Conservation (phyloP, 306 rosid species). For the Prunus fruticosa region DNA sequence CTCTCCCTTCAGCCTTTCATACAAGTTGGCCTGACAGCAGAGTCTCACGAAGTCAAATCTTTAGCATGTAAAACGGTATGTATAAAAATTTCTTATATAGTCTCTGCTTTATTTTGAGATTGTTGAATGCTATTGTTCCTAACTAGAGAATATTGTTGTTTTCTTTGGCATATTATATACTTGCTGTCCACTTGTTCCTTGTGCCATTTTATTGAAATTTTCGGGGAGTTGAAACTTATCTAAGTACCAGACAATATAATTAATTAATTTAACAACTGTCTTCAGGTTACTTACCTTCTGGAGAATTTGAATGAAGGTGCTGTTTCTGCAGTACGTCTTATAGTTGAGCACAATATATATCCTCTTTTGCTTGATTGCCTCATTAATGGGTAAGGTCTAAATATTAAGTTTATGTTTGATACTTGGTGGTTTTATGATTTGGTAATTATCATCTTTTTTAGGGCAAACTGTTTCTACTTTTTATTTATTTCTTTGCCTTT, state of each 20-base stretch:
- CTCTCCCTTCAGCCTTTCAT: slow-evolving; percentile 63
- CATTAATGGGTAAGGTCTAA: slow-evolving; percentile 56
- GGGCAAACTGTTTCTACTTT: background rate
- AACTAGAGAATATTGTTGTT: background rate
- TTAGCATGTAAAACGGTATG: slow-evolving; percentile 86
- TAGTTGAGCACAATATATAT: slow-evolving; percentile 55
- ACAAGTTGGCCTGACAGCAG: slow-evolving; percentile 81
- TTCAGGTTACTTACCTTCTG: slow-evolving; percentile 71
- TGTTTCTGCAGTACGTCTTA: slow-evolving; percentile 41
- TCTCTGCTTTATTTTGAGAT: background rate
- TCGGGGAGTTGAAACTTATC: background rate
- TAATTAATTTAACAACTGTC: slow-evolving; percentile 7
- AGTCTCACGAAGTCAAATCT: slow-evolving; percentile 72
- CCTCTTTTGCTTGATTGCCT: slow-evolving; percentile 86
- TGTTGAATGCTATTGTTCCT: background rate
- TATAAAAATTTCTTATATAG: background rate
- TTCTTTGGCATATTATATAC: background rate
- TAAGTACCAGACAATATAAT: slow-evolving; percentile 5
- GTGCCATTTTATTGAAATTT: background rate
- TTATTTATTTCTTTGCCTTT: background rate
- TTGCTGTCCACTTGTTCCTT: background rate
- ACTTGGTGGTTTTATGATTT: background rate
- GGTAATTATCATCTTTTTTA: background rate
- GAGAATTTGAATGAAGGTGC: slow-evolving; percentile 42
- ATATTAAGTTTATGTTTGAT: background rate